Evolutionary conservation across 2,329 filamentous ascomycete species (phyloP).

Genomic region (Magnaporthales sp.): DNA sequence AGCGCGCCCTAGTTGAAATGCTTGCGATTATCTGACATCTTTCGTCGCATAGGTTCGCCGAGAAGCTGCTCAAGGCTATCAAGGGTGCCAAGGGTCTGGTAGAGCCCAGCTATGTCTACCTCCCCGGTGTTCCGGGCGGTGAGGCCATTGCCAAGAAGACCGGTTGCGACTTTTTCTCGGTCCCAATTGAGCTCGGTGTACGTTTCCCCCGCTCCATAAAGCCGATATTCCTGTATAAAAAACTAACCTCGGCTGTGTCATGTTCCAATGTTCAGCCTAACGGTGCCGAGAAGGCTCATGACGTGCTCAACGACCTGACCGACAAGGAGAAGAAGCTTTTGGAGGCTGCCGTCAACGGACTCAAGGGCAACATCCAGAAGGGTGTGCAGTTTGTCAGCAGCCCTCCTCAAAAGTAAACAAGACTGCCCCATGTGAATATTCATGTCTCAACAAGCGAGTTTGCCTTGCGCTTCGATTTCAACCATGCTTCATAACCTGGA

Average conservation of each 20-base stretch:
- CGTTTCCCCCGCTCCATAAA: constrained; percentile 26
- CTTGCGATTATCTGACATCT: background rate
- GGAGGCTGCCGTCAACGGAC: constrained; percentile 62
- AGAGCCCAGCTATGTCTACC: constrained; percentile 93
- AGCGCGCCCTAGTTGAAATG: background rate
- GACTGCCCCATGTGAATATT: background rate
- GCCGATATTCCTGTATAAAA: background rate
- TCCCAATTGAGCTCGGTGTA: constrained; percentile 92
- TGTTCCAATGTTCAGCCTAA: constrained; percentile 46
- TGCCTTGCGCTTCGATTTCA: background rate
- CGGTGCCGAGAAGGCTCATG: constrained; percentile 77
- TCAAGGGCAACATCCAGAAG: constrained; percentile 92
- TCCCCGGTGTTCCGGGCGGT: constrained; percentile 80
- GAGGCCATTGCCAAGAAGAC: constrained; percentile 77
- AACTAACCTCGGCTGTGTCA: background rate
- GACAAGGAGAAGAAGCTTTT: constrained; percentile 87
- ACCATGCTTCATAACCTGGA: background rate
- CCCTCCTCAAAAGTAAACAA: constrained; percentile 75
- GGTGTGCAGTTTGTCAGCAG: constrained; percentile 83
- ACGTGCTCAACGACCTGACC: constrained; percentile 69
- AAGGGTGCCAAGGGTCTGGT: constrained; percentile 89
- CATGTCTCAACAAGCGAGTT: background rate
- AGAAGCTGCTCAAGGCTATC: constrained; percentile 82
- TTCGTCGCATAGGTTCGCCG: constrained; percentile 64
- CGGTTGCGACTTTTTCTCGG: constrained; percentile 89